These are phyloP conservation scores for Wallacemonas collosoma DNA, from an alignment of 208 protist species.

Conservation along the genomic window DNA sequence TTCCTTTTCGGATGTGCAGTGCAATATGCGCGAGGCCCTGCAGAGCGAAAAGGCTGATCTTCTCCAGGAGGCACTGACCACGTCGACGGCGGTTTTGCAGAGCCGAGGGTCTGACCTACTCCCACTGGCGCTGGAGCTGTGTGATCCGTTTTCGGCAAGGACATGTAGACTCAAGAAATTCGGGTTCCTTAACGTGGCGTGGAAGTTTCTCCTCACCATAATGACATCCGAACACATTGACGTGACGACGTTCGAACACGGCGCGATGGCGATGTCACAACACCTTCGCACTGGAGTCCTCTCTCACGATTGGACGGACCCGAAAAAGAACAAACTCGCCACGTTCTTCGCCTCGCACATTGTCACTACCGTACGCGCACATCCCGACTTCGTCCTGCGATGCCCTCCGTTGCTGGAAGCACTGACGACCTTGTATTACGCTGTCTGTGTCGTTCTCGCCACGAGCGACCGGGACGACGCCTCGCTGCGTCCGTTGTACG, in stretches of 20 bases:
- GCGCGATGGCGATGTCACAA: constrained; percentile 53
- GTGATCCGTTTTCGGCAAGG: constrained; percentile 26
- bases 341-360: constrained; percentile 78
- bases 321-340: constrained; percentile 46
- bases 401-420: constrained; percentile 26
- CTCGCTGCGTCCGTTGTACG: constrained; percentile 36
- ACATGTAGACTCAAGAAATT: constrained; percentile 26
- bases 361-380: constrained; percentile 49
- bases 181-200: constrained; percentile 57
- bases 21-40: constrained; percentile 5
- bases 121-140: constrained; percentile 40
- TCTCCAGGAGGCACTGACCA: constrained; percentile 1
- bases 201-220: constrained; percentile 68
- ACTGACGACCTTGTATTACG: constrained; percentile 44
- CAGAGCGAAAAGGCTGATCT: constrained; percentile 6
- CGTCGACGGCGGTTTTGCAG: background rate
- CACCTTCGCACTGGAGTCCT: constrained; percentile 62
- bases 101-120: constrained; percentile 40
- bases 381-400: constrained; percentile 35
- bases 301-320: constrained; percentile 77
- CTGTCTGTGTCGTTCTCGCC: constrained; percentile 52
- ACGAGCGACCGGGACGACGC: constrained; percentile 35
- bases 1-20: constrained; percentile 10
- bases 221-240: constrained; percentile 31
- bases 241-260: constrained; percentile 25